Percentiles rank a stretch among this genome's conserved stretches.
phyloP scores from a whole-genome alignment of 768 basidiomycete species.

The Leccinum olivaceopallidum region DNA sequence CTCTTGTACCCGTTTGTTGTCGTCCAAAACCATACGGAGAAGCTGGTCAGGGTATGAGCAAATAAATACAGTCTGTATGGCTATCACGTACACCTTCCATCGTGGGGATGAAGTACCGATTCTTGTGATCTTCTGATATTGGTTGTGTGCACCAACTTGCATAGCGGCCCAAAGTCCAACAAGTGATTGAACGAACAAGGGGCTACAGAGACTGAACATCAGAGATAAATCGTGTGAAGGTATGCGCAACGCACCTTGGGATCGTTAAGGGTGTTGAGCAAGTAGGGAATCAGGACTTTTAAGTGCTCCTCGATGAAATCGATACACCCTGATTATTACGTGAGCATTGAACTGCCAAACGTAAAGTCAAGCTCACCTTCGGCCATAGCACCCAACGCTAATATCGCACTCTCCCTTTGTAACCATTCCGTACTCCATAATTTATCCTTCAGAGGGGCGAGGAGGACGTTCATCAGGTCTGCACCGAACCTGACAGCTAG shows the following conservation, averaged over 20 bases:
- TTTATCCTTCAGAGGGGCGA: slow-evolving; percentile 89
- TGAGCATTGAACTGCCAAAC: slow-evolving; percentile 12
- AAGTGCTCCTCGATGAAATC: slow-evolving; percentile 94
- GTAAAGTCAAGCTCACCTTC: slow-evolving; percentile 63
- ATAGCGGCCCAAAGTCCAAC: slow-evolving; percentile 99
- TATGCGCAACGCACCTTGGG: slow-evolving; percentile 63
- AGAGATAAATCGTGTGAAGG: neutral
- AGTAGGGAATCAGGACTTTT: slow-evolving; percentile 88
- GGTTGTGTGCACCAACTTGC: slow-evolving; percentile 95
- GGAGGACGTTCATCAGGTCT: slow-evolving; percentile 86
- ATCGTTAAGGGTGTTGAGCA: slow-evolving; percentile 88
- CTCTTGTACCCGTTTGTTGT: slow-evolving; percentile 99
- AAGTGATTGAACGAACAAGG: slow-evolving; percentile 95
- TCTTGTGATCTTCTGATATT: slow-evolving; percentile 84
- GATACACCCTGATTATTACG: slow-evolving; percentile 73
- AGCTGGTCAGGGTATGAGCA: slow-evolving; percentile 52
- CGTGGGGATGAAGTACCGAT: slow-evolving; percentile 90
- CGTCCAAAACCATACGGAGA: slow-evolving; percentile 94
- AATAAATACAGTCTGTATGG: slow-evolving; percentile 17
- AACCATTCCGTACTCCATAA: slow-evolving; percentile 93
- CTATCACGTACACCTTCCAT: slow-evolving; percentile 86
- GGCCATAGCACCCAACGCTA: slow-evolving; percentile 97
- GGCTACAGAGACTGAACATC: slow-evolving; percentile 52
- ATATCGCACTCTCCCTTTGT: slow-evolving; percentile 91
- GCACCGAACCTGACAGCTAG: slow-evolving; percentile 89